phyloP scores from a whole-genome alignment of 2,329 filamentous ascomycete species.

The Chaetomium sp. region DNA sequence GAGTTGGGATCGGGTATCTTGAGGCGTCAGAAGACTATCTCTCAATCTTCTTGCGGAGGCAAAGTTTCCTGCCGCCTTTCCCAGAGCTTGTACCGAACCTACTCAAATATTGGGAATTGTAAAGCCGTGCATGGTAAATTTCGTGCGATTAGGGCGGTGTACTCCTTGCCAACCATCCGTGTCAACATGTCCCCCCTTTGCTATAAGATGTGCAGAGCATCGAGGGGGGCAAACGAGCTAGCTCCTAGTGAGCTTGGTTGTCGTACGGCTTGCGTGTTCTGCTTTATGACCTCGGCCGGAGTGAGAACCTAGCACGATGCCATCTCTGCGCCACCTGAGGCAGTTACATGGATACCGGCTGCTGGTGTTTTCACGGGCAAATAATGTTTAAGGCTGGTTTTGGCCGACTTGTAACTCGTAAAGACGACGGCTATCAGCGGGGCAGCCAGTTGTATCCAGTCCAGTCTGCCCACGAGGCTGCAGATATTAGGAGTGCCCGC shows the following conservation, averaged over 20 bases:
- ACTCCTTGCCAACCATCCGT: conserved; percentile 61
- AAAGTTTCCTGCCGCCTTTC: conserved; percentile 25
- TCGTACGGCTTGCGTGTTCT: conserved; percentile 79
- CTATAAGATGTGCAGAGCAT: conserved; percentile 40
- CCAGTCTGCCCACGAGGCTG: not conserved
- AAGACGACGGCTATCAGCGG: conserved; percentile 73
- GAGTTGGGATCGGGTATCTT: conserved; percentile 39
- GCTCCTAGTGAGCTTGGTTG: conserved; percentile 24
- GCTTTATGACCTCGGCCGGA: conserved; percentile 85
- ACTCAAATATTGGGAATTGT: conserved; percentile 83
- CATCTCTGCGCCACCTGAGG: conserved; percentile 72
- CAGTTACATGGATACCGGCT: conserved; percentile 63
- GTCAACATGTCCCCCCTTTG: conserved; percentile 45
- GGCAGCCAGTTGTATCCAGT: not conserved
- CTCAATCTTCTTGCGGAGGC: conserved; percentile 26
- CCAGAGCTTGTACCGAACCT: conserved; percentile 52
- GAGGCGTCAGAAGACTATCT: conserved; percentile 12
- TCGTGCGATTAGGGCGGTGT: conserved; percentile 71
- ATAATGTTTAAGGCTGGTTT: conserved; percentile 50
- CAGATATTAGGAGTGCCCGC: conserved; percentile 8
- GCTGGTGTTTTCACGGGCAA: conserved; percentile 50
- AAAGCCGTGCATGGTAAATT: conserved; percentile 84
- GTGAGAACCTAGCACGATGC: conserved; percentile 82
- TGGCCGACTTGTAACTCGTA: conserved; percentile 77
- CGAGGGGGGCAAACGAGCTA: conserved; percentile 37